Percentiles rank a stretch among this genome's conserved stretches.
Evolutionary conservation across 257 asterid genomes (phyloP).

Genomic region (Scutellaria minor): DNA sequence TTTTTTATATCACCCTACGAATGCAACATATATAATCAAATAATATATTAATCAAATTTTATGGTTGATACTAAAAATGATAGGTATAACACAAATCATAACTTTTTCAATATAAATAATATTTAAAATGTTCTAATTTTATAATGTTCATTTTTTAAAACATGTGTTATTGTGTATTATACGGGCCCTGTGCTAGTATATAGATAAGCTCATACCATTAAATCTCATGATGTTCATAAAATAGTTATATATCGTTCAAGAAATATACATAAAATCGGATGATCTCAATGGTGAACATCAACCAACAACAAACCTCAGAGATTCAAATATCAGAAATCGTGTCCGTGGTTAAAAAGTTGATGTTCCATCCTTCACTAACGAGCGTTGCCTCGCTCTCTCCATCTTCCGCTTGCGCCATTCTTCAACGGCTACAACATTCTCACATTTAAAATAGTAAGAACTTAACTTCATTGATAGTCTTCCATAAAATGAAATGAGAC

Average conservation of each 20-base stretch:
- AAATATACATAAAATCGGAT: background rate
- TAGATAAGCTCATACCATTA: too few species aligned
- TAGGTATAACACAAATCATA: too few species aligned
- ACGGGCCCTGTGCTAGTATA: too few species aligned
- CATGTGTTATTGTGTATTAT: too few species aligned
- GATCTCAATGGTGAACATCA: background rate
- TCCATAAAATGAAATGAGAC: background rate
- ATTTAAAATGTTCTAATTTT: too few species aligned
- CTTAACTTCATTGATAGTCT: background rate
- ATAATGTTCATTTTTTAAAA: too few species aligned
- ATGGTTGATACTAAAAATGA: too few species aligned
- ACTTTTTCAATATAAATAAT: too few species aligned
- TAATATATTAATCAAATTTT: too few species aligned
- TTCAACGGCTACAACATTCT: slow-evolving; percentile 58
- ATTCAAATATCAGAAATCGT: background rate
- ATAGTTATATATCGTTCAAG: background rate
- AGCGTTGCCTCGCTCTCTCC: slow-evolving; percentile 85
- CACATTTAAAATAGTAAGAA: slow-evolving; percentile 4
- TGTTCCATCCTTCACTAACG: slow-evolving; percentile 58
- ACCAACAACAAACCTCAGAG: background rate
- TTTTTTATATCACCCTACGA: too few species aligned
- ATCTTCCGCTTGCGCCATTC: slow-evolving; percentile 96
- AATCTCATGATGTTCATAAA: too few species aligned
- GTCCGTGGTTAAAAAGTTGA: slow-evolving; percentile 22
- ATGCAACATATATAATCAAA: too few species aligned